Percentiles rank a stretch among this genome's conserved stretches.
These are phyloP conservation scores for Ustilago curta DNA, from an alignment of 1,284 basidiomycete species.

Conservation along the genomic window DNA sequence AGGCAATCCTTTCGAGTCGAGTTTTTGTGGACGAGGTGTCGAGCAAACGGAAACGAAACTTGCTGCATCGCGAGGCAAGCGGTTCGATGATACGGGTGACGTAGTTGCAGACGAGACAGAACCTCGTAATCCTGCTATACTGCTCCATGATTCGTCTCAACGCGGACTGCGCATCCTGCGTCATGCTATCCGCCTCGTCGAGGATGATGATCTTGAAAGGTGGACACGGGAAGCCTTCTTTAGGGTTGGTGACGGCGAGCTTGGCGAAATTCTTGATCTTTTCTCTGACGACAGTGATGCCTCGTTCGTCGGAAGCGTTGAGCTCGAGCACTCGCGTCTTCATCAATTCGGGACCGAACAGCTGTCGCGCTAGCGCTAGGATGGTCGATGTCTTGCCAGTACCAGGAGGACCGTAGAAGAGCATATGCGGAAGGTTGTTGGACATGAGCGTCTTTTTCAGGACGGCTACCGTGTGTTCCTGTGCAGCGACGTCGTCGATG, in stretches of 20 bases:
- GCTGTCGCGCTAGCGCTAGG: slow-evolving; percentile 89
- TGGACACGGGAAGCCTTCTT: slow-evolving; percentile 83
- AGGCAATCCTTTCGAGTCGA: slow-evolving; percentile 84
- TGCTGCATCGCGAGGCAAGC: slow-evolving; percentile 96
- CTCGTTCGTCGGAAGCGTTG: slow-evolving; percentile 99
- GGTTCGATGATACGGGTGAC: slow-evolving; percentile 99
- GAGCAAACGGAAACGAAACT: slow-evolving; percentile 96
- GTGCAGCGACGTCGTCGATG: slow-evolving; percentile 95
- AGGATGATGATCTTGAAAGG: slow-evolving; percentile 99
- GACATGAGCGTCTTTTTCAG: slow-evolving; percentile 89
- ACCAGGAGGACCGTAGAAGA: slow-evolving; percentile 98
- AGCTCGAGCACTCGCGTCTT: slow-evolving; percentile 92
- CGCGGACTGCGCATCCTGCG: slow-evolving; percentile 96
- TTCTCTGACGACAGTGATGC: slow-evolving; percentile 94
- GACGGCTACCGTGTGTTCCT: slow-evolving; percentile 94
- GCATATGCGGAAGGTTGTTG: slow-evolving; percentile 97
- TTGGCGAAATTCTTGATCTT: slow-evolving; percentile 99
- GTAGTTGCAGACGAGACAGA: slow-evolving; percentile 99
- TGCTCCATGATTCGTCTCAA: slow-evolving; percentile 98
- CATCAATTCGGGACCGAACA: slow-evolving; percentile 97
- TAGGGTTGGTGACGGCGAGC: slow-evolving; percentile 69
- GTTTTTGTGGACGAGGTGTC: slow-evolving; percentile 81
- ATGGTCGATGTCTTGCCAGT: slow-evolving; percentile 99
- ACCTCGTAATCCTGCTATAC: slow-evolving; percentile 94
- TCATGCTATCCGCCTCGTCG: slow-evolving; percentile 99